These are phyloP conservation scores for Erysimum cheiranthoides DNA, from an alignment of 345 rosid species.

Conservation along the genomic window DNA sequence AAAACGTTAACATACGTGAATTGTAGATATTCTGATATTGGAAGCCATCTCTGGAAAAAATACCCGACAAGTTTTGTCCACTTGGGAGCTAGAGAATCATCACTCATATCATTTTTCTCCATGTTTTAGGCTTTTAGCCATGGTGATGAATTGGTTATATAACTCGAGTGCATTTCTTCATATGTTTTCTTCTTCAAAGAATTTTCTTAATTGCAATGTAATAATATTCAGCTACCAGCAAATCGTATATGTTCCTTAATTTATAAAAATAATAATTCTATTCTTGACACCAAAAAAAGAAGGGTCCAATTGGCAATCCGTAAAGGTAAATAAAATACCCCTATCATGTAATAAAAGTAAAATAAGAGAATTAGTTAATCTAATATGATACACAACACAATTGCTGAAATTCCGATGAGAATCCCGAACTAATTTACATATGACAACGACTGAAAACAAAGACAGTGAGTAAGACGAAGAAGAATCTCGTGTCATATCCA, in stretches of 20 bases:
- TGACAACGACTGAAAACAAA: conserved; percentile 19
- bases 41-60: conserved; percentile 1
- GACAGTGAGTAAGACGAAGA: conserved; percentile 26
- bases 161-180: conserved; percentile 5
- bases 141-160: not conserved
- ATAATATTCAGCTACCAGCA: not conserved
- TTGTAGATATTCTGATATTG: conserved; percentile 23
- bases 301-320: not conserved
- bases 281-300: not conserved
- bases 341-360: conserved; percentile 14
- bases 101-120: conserved; percentile 22
- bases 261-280: not conserved
- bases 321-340: conserved; percentile 4
- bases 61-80: conserved; percentile 41
- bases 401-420: not conserved
- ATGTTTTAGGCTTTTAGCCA: conserved; percentile 15
- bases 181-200: not conserved
- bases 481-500: conserved; percentile 34
- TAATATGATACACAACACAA: conserved; percentile 36
- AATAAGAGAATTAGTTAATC: conserved; percentile 20
- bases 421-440: conserved; percentile 42
- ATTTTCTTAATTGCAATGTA: not conserved
- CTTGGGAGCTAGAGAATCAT: conserved; percentile 20
- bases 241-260: not conserved
- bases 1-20: not conserved